Base-by-base conservation (phyloP, 495 filamentous ascomycete genomes). In the Alectoria sarmentosa region DNA sequence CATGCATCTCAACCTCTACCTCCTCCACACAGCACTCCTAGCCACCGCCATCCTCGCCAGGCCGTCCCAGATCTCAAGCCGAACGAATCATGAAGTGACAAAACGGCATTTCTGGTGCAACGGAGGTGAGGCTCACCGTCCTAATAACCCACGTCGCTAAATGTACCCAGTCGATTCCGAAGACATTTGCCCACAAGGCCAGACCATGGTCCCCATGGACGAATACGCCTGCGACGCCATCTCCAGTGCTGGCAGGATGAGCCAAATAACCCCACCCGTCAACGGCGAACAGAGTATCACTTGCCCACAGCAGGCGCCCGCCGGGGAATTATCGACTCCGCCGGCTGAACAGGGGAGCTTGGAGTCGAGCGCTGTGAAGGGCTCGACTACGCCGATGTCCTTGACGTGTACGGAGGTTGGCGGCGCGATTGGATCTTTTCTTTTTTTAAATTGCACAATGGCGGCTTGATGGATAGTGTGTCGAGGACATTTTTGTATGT, bases 141-240 rank as follows among this genome's bases (percentile, higher is more conserved):
- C 23, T 4, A 34, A 57, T 17, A 3, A 3, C 10, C 0, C 11
- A 19, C 14, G 0, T 21, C 30, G 19, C 55, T 34, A 58, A 38
- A 3, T n/a, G 19, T 4, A 36, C 17, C 17, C 34, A 59, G 56
- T 59, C 1, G 56, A 59, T 10, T 39, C 56, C 38, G 34, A 59
- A 10, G 4, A 11, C 38, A 59, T 59, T 21, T 59, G 56, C 38
- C 56, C 56, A 1, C 5, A 59, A 23, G 56, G 34, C 38, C 6
- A 59, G 28, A 59, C 56, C 30, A 59, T 59, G 56, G 56, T 59
- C 10, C 56, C 56, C 7, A 59, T 23, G 2, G 56, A 59, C 26
- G n/a, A 26, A 14, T 39, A 59, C 38, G 56, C 56, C 56, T 59
- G 56, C 56, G 19, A 39, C 56, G 56, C 34, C 56, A 59, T 59